These are phyloP conservation scores for Ophiocordyceps sinensis DNA, from an alignment of 2,329 filamentous ascomycete genomes.

Conservation along the genomic window DNA sequence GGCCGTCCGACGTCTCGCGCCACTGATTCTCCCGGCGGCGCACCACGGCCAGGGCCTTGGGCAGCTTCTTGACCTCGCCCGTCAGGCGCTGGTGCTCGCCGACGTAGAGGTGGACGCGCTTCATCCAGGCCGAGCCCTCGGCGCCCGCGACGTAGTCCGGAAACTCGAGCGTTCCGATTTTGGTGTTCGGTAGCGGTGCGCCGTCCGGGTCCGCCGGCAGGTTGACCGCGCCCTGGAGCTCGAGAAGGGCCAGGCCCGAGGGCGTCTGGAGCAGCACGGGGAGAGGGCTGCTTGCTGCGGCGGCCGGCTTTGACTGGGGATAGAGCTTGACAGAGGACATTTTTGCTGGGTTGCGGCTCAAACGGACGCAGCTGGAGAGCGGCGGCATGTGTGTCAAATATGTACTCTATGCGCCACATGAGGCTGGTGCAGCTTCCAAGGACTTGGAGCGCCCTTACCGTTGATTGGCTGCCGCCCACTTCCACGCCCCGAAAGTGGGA, in stretches of 20 bases:
- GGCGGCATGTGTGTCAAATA: too few species aligned
- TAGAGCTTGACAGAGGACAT: slow-evolving; percentile 27
- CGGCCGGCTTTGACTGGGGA: slow-evolving; percentile 16
- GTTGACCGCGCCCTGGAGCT: slow-evolving; percentile 86
- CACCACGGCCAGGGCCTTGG: slow-evolving; percentile 66
- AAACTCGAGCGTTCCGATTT: slow-evolving; percentile 62
- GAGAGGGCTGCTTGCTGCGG: slow-evolving; percentile 38
- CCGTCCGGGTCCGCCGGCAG: slow-evolving; percentile 34
- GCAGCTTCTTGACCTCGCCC: slow-evolving; percentile 80
- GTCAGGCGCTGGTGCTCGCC: slow-evolving; percentile 79
- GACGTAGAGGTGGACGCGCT: slow-evolving; percentile 73
- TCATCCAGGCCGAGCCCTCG: slow-evolving; percentile 65
- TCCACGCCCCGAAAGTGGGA: slow-evolving; percentile 7
- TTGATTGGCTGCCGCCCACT: slow-evolving; percentile 17
- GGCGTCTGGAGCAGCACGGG: slow-evolving; percentile 80
- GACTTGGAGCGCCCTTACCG: not conserved
- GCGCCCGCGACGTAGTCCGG: slow-evolving; percentile 47
- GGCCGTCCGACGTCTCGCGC: slow-evolving; percentile 30
- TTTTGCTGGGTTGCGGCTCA: not conserved
- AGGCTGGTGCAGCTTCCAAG: not conserved
- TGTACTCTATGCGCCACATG: not conserved
- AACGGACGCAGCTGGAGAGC: too few species aligned
- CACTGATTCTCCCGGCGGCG: slow-evolving; percentile 33
- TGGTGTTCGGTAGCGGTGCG: slow-evolving; percentile 13
- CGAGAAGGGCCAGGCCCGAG: slow-evolving; percentile 74